Evolutionary conservation across 257 asterid species (phyloP).

Genomic region (Voacanga thouarsii): DNA sequence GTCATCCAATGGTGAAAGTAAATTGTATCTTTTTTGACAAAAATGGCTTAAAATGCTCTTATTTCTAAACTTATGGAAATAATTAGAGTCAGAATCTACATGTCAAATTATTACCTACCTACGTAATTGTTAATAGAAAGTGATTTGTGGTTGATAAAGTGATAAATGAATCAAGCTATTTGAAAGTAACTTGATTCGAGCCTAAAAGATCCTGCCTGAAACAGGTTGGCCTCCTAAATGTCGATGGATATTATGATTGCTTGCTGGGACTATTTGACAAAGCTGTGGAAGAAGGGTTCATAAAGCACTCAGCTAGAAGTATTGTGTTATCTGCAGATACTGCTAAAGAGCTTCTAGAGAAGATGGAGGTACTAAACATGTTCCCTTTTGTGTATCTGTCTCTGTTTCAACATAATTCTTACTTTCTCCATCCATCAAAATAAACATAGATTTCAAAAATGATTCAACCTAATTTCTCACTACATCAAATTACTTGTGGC

Average conservation of each 20-base stretch:
- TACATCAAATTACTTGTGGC: too few relatives aligned
- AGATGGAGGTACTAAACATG: conserved; percentile 48
- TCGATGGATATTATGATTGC: conserved; percentile 60
- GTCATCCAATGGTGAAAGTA: too few relatives aligned
- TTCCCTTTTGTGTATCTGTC: neutral
- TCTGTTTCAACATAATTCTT: neutral
- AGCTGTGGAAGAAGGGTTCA: conserved; percentile 64
- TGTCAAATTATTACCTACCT: too few relatives aligned
- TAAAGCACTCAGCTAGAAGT: conserved; percentile 45
- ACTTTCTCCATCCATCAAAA: neutral
- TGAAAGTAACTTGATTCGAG: too few relatives aligned
- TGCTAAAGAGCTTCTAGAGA: conserved; percentile 44
- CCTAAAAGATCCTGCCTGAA: too few relatives aligned
- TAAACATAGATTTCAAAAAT: neutral
- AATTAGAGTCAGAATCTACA: too few relatives aligned
- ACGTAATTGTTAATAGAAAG: too few relatives aligned
- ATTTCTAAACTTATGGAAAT: too few relatives aligned
- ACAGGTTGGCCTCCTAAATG: conserved; percentile 59
- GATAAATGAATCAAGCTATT: too few relatives aligned
- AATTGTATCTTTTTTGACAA: too few relatives aligned
- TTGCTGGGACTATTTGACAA: conserved; percentile 60
- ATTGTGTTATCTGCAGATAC: conserved; percentile 50
- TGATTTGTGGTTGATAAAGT: too few relatives aligned
- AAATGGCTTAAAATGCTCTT: too few relatives aligned
- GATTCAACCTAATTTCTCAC: neutral